A percentile compares a stretch with the other conserved stretches of the same genome.
Evolutionary conservation across 148 eudicot genomes (phyloP).

Genomic region (Rhododendron mucronatum): DNA sequence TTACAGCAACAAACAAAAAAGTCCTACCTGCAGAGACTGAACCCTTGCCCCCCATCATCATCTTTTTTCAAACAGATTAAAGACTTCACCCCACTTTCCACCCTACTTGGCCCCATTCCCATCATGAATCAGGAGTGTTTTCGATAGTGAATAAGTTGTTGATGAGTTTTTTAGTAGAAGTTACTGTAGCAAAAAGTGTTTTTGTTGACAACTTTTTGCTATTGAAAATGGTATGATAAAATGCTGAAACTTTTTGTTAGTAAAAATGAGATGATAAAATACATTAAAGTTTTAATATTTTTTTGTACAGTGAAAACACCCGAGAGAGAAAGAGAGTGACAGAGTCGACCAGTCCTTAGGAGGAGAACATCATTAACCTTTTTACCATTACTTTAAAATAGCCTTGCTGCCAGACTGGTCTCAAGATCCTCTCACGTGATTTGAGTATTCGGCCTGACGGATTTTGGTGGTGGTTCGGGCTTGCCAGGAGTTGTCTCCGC

Average conservation of each 20-base stretch:
- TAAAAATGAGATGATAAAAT: no score
- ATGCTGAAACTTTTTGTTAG: no score
- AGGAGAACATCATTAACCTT: not conserved
- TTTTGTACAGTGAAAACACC: no score
- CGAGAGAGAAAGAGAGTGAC: no score
- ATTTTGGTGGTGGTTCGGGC: no score
- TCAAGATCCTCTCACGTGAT: not conserved
- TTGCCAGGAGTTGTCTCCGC: no score
- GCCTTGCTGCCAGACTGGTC: not conserved
- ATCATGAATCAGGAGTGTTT: not conserved
- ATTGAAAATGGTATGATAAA: no score
- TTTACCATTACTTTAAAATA: not conserved
- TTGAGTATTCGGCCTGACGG: no score
- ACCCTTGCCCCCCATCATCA: not conserved
- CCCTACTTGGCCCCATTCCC: not conserved
- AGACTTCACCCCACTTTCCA: not conserved
- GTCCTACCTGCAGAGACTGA: not conserved
- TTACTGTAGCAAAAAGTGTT: no score
- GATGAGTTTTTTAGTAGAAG: accelerated
- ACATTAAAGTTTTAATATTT: no score
- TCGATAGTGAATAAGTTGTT: no score
- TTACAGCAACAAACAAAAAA: not conserved
- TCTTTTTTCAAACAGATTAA: not conserved
- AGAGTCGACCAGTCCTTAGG: not conserved
- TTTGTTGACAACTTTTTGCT: no score